Evolutionary conservation across 768 basidiomycete species (phyloP).

Genomic region (Calvatia gigantea): DNA sequence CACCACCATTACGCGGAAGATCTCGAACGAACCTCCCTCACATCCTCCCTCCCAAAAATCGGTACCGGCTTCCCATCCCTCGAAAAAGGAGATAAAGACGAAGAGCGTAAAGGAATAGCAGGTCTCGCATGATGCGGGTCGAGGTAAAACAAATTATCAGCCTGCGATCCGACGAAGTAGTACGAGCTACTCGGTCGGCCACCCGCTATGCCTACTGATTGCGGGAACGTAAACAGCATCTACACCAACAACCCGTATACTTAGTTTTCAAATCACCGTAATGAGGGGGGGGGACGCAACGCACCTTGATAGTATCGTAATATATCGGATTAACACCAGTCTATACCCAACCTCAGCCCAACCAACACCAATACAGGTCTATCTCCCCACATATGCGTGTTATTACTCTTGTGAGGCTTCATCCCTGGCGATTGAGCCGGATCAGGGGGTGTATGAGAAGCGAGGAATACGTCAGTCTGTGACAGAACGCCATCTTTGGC

Average conservation of each 20-base stretch:
- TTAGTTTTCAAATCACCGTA: not conserved
- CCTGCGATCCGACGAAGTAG: constrained; percentile 94
- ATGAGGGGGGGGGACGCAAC: not conserved
- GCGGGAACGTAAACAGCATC: constrained; percentile 89
- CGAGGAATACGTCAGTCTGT: constrained; percentile 81
- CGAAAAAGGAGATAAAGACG: too few relatives aligned
- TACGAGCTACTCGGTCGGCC: constrained; percentile 96
- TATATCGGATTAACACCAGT: constrained; percentile 96
- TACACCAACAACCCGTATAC: constrained; percentile 25
- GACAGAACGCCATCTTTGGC: constrained; percentile 83
- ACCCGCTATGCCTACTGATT: constrained; percentile 95
- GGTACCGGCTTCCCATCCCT: not conserved
- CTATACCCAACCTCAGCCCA: constrained; percentile 83
- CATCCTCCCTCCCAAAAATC: constrained; percentile 12
- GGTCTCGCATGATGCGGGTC: constrained; percentile 80
- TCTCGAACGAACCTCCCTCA: constrained; percentile 13
- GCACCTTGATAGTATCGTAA: constrained; percentile 67
- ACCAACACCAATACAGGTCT: constrained; percentile 84
- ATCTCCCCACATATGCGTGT: constrained; percentile 59
- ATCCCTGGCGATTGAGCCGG: constrained; percentile 29
- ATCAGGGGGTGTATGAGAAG: constrained; percentile 46
- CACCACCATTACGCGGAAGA: constrained; percentile 18
- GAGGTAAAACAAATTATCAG: constrained; percentile 80
- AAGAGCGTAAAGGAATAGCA: constrained; percentile 63
- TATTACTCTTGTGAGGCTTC: constrained; percentile 22